A percentile compares a stretch with the other conserved stretches of the same genome.
Conservation (phyloP, 257 asterid genomes). For the Vinca minor region DNA sequence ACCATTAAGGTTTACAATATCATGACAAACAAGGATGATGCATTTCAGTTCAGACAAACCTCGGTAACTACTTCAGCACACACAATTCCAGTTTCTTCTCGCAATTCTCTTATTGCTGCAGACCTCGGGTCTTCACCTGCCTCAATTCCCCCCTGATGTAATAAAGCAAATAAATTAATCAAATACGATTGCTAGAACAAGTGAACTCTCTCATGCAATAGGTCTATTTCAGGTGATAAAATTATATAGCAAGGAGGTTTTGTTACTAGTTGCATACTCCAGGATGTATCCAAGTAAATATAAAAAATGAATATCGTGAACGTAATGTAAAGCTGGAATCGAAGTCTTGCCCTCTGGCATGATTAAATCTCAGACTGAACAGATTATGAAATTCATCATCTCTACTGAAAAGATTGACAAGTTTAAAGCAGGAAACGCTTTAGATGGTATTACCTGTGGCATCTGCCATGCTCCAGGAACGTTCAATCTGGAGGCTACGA, state of each 20-base stretch:
- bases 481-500: slow-evolving; percentile 90
- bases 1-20: not conserved
- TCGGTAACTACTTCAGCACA: slow-evolving; percentile 82
- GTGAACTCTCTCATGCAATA: slow-evolving; percentile 1
- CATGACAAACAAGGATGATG: not conserved
- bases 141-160: slow-evolving; percentile 81
- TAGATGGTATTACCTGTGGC: slow-evolving; percentile 73
- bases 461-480: slow-evolving; percentile 99
- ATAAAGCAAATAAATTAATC: slow-evolving; percentile 9
- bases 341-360: no score
- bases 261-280: no score
- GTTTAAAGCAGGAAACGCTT: not conserved
- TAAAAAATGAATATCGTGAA: not conserved
- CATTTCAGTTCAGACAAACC: slow-evolving; percentile 35
- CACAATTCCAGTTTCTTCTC: slow-evolving; percentile 88
- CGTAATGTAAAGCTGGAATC: not conserved
- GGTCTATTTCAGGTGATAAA: not conserved
- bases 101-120: slow-evolving; percentile 86
- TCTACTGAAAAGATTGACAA: no score
- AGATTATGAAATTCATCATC: not conserved
- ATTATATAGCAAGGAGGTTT: no score
- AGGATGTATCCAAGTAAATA: no score
- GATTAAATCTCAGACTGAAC: no score
- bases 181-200: slow-evolving; percentile 8
- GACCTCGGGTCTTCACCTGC: slow-evolving; percentile 90